Base-by-base conservation (phyloP, 805 yeast species). In the Saturnispora gosingensis region DNA sequence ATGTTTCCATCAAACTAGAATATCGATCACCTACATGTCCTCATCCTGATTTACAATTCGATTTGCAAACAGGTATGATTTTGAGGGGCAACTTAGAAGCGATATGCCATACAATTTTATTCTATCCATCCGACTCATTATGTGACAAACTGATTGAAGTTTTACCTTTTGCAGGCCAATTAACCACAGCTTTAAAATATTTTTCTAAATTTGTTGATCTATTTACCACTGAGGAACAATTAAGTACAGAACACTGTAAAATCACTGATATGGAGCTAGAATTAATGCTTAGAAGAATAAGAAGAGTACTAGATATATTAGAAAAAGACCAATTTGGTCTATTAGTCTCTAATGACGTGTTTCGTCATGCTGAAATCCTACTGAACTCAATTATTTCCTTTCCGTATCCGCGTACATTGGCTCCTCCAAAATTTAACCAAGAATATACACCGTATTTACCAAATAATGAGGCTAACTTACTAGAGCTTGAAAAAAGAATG, bases 81-180 rank as follows among this genome's bases (percentile, higher is more conserved):
- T 56, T 73, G 7, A 72, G 77, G 22, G 87, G 87, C 18, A 63
- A 87, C 0, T 61, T 78, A 10, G 97, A 89, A 64, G 77, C 89
- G 45, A 72, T 89, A 36, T 79, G 90, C 51, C 97, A 90, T 67
- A 77, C 85, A 3, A 70, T 87, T 25, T 63, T 88, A 15, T 82
- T 82, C 63, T 74, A 74, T 53, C 74, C 77, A 4, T 61, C 70
- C 18, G 58, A 54, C 20, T 50, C 58, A 43, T 66, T 71, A 20
- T 68, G 73, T 16, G 66, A 61, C 27, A 75, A 74, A 50, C 64
- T 77, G n/a, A 62, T 80, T 16, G 61, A 75, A 40, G 68, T 79
- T n/a, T 58, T 83, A 25, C 88, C 88, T 0, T 64, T 80, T 51
- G 78, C 75, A 30, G 79, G 75, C 32, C 76, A 76, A 54, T 67